These are phyloP conservation scores for Rhodotorula sp. DNA, from an alignment of 1,284 basidiomycete genomes.

Conservation along the genomic window DNA sequence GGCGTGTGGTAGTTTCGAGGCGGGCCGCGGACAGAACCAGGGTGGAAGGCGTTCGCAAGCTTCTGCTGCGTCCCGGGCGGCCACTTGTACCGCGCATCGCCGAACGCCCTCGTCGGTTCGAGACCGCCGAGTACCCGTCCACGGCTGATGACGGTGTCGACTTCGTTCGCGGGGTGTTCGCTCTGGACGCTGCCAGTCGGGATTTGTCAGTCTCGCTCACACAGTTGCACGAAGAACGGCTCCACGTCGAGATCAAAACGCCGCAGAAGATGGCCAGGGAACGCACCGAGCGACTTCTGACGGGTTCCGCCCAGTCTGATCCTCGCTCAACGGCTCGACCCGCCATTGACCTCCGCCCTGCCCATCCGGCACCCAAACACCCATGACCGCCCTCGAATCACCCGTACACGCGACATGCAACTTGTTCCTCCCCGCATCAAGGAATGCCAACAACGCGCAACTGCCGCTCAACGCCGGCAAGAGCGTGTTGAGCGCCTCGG, in stretches of 20 bases:
- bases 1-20: constrained; percentile 63
- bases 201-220: too few species aligned
- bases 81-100: constrained; percentile 90
- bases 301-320: constrained; percentile 90
- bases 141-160: constrained; percentile 72
- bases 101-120: constrained; percentile 74
- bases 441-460: constrained; percentile 77
- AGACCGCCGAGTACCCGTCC: constrained; percentile 89
- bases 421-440: constrained; percentile 76
- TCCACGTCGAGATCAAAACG: too few species aligned
- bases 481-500: constrained; percentile 56
- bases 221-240: too few species aligned
- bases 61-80: constrained; percentile 50
- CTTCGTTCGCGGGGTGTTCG: constrained; percentile 84
- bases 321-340: constrained; percentile 86
- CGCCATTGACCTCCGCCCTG: constrained; percentile 64
- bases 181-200: constrained; percentile 64
- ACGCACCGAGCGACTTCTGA: constrained; percentile 61
- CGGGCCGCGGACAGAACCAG: constrained; percentile 34
- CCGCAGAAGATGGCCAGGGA: not conserved
- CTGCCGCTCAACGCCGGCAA: constrained; percentile 77
- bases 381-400: constrained; percentile 92
- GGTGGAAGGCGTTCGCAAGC: constrained; percentile 49
- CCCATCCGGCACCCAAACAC: constrained; percentile 73
- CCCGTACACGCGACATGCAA: constrained; percentile 89